Conservation (phyloP, 176 grass and related monocot species). For the Lolium rigidum region DNA sequence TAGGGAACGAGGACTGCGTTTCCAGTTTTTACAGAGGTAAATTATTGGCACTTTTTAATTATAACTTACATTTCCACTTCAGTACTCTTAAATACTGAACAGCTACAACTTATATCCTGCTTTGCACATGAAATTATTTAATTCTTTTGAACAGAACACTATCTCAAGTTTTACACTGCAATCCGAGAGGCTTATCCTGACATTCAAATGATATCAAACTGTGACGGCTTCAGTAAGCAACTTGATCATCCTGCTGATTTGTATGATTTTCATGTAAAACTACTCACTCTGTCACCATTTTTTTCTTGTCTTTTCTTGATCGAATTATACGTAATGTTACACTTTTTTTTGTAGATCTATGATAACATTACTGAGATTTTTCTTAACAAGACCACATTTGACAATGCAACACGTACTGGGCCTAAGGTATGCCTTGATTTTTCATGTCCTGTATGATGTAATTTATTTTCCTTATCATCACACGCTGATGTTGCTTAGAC, state of each 20-base stretch:
- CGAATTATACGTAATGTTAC: neutral
- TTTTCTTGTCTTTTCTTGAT: neutral
- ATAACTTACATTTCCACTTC: neutral
- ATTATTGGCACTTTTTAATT: neutral
- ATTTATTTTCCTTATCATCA: constrained; percentile 1
- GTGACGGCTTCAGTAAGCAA: constrained; percentile 47
- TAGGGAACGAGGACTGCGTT: constrained; percentile 85
- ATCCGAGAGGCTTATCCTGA: constrained; percentile 67
- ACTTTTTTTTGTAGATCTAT: constrained; percentile 11
- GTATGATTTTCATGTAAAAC: constrained; percentile 77
- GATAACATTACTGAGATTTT: neutral
- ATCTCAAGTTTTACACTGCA: constrained; percentile 66
- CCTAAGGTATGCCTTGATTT: constrained; percentile 58
- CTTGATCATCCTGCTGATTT: constrained; percentile 75
- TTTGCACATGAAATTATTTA: no score
- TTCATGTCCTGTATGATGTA: neutral
- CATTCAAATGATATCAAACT: constrained; percentile 83
- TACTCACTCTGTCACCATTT: neutral
- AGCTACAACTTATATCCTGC: no score
- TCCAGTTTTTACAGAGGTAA: constrained; percentile 56
- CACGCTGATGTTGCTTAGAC: neutral
- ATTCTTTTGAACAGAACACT: no score
- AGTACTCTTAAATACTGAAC: neutral
- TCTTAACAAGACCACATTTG: constrained; percentile 41
- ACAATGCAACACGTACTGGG: constrained; percentile 45